Conservation (phyloP, 176 grass and related monocot species). For the Juncus effusus region DNA sequence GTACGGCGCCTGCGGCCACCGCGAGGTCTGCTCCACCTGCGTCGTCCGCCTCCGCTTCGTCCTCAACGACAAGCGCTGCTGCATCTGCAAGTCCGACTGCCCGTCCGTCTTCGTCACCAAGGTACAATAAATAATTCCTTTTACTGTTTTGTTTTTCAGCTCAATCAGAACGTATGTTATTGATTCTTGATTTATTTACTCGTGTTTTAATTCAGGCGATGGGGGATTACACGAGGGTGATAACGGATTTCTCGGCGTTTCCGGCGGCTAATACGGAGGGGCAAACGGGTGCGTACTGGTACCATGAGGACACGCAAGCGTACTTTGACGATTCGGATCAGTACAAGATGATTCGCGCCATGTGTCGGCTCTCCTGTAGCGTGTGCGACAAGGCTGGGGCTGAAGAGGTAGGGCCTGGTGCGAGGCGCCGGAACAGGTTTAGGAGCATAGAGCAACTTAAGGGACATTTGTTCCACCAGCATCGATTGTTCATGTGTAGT, state of each 20-base stretch:
- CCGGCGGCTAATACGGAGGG: slow-evolving; percentile 44
- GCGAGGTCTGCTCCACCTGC: slow-evolving; percentile 89
- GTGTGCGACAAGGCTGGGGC: slow-evolving; percentile 61
- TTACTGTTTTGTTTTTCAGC: slow-evolving; percentile 6
- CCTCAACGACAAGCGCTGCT: slow-evolving; percentile 57
- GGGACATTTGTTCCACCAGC: slow-evolving; percentile 74
- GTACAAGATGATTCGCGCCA: slow-evolving; percentile 87
- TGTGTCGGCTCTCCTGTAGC: slow-evolving; percentile 94
- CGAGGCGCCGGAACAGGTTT: slow-evolving; percentile 66
- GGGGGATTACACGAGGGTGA: slow-evolving; percentile 82
- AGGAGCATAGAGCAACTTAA: slow-evolving; percentile 90
- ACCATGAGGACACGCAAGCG: slow-evolving; percentile 82
- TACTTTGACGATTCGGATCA: slow-evolving; percentile 84
- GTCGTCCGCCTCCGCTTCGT: slow-evolving; percentile 86
- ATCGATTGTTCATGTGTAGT: slow-evolving; percentile 72
- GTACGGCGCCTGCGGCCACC: slow-evolving; percentile 80
- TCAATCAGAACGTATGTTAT: slow-evolving; percentile 10
- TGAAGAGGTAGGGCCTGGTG: slow-evolving; percentile 40
- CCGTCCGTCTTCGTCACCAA: slow-evolving; percentile 68
- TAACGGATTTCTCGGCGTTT: slow-evolving; percentile 73
- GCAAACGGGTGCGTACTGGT: slow-evolving; percentile 70
- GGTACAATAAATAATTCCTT: slow-evolving; percentile 35
- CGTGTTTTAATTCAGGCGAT: slow-evolving; percentile 38
- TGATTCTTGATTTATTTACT: slow-evolving; percentile 1
- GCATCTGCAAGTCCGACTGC: slow-evolving; percentile 87